Evolutionary conservation across 768 basidiomycete species (phyloP).

Genomic region (Mycena olivaceomarginata): DNA sequence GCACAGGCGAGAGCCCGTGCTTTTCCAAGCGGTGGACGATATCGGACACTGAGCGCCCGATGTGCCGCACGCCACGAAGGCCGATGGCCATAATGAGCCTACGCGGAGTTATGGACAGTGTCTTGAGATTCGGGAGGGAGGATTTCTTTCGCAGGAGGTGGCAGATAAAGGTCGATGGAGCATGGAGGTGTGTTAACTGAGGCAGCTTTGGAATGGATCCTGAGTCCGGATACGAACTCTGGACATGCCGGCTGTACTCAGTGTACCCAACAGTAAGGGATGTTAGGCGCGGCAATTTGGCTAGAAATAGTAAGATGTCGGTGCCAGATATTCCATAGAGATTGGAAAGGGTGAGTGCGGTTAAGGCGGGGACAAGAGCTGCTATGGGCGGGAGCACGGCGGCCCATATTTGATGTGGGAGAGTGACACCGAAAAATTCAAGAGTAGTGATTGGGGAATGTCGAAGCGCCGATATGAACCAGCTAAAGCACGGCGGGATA

Average conservation of each 20-base stretch:
- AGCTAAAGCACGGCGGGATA: conserved; percentile 37
- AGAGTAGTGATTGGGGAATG: conserved; percentile 36
- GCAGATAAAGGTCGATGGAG: conserved; percentile 37
- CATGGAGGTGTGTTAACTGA: conserved; percentile 31
- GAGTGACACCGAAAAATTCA: conserved; percentile 30
- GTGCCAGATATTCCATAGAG: conserved; percentile 36
- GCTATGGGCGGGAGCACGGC: conserved; percentile 37
- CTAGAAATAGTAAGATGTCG: conserved; percentile 39
- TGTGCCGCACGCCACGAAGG: no score
- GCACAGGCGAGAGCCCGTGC: no score
- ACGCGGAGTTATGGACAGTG: no score
- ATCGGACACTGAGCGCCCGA: no score
- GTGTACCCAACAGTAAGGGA: conserved; percentile 39
- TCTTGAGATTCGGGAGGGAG: no score
- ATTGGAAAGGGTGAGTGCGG: conserved; percentile 32
- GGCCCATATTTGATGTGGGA: conserved; percentile 37
- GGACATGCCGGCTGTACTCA: conserved; percentile 39
- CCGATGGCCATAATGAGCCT: no score
- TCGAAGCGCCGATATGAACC: conserved; percentile 36
- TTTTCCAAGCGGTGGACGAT: no score
- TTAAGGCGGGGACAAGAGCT: conserved; percentile 25
- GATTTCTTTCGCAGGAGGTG: conserved; percentile 39
- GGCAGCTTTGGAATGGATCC: conserved; percentile 32
- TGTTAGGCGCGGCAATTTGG: conserved; percentile 35
- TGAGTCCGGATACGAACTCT: conserved; percentile 39